Evolutionary conservation across 805 yeast genomes (phyloP), one percentile per base, ranked within the genome.

Genomic region (Metschnikowia borealis): DNA sequence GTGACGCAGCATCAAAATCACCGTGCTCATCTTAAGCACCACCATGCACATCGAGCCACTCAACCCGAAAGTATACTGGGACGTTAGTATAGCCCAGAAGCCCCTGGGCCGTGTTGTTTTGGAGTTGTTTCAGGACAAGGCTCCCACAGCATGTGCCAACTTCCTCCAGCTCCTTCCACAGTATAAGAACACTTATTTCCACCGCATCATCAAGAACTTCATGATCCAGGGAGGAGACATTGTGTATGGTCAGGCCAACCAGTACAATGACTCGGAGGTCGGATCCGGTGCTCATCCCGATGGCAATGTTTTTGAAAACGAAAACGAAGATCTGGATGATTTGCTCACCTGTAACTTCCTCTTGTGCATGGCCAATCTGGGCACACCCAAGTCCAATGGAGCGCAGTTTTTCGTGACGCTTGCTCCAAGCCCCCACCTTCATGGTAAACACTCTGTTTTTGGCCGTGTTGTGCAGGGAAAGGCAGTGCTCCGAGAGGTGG

Each of bases 351-450:
- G 66, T 1, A 74, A 83, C 1, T 78, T 78, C 55, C 64, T 78
- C 52, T 63, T 83, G 8, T 85, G 87, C 33, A 80, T 85, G 86
- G 87, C 89, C 2, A 84, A 83, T 57, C 65, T 71, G 17, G 85
- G 83, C 4, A 56, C 62, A 4, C 59, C 77, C 49, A 47, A 61
- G 34, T 64, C 83, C 11, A 84, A 84, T 55, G 74, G 78, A 18
- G 79, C 88, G 0, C 91, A 85, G 61, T 86, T 87, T 61, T 87
- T 87, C 61, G 83, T 87, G 39, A 80, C 84, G 10, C 83, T 90
- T 0, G 78, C 74, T 47, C 79, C 89, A 1, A 78, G 84, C 7
- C 85, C 89, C 1, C 96, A 89, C 66, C 68, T 90, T 51, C 80
- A 78, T 39, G 88, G 89, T 0, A 85, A 84, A 57, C 91, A 88